Percentiles rank a stretch among this genome's conserved stretches.
These are phyloP conservation scores for Staphylotrichum longicolle DNA, from an alignment of 495 filamentous ascomycete species.

Conservation along the genomic window DNA sequence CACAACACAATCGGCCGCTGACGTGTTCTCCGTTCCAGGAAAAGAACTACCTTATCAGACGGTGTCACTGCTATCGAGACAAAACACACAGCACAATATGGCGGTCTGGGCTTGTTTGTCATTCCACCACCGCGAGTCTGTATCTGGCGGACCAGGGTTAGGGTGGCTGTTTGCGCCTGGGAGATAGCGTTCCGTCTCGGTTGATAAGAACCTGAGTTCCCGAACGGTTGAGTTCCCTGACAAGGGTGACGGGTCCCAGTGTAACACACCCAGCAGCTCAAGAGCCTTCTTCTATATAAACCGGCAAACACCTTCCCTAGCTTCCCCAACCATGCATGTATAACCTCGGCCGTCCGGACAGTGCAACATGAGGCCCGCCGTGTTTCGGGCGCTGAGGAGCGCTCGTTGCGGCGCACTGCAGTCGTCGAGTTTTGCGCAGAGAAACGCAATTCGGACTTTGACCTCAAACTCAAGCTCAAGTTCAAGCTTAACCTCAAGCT, in stretches of 20 bases:
- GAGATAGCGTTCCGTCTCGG: neutral
- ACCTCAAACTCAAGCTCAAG: neutral
- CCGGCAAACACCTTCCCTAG: neutral
- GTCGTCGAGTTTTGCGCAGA: slow-evolving; percentile 6
- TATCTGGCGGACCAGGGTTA: slow-evolving; percentile 6
- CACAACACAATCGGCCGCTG: too few relatives aligned
- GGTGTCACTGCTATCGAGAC: neutral
- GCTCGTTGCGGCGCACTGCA: slow-evolving; percentile 19
- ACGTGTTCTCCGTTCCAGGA: too few relatives aligned
- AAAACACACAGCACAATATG: neutral
- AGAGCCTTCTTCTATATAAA: neutral
- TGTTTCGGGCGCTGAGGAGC: slow-evolving; percentile 24
- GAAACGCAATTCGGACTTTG: slow-evolving; percentile 8
- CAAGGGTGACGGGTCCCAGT: neutral
- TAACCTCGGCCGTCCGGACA: neutral
- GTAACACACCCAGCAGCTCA: slow-evolving; percentile 10
- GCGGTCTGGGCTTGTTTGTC: too few relatives aligned
- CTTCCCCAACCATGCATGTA: slow-evolving; percentile 2
- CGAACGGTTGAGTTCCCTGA: too few relatives aligned
- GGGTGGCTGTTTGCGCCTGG: neutral
- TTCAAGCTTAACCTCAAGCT: slow-evolving; percentile 7
- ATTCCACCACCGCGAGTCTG: too few relatives aligned
- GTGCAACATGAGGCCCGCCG: slow-evolving; percentile 28
- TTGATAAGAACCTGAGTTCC: neutral
- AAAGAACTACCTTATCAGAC: too few relatives aligned